A percentile compares a stretch with the other conserved stretches of the same genome.
These are phyloP conservation scores for peach (Prunus persica) DNA, from an alignment of 306 rosid species.

Conservation along the genomic window Prunus_persica_NCBIv2 NC_034014.1:25268501-25269000, in stretches of 20 bases:
- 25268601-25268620: constrained; percentile 29
- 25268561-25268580: too few species aligned
- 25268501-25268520: constrained; percentile 11
- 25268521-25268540: neutral
- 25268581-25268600: neutral
- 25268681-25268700: neutral
- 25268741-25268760: neutral
- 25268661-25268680: constrained; percentile 55
- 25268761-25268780: neutral
- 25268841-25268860: neutral
- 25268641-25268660: constrained; percentile 87
- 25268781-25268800: neutral
- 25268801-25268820: neutral
- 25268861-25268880: neutral
- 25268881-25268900: neutral
- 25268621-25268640: constrained; percentile 83
- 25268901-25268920: neutral
- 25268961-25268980: neutral
- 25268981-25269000: constrained; percentile 77
- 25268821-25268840: neutral
- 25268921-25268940: neutral
- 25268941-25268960: neutral
- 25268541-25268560: neutral
- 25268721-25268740: too few species aligned
- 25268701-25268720: too few species aligned